Evolutionary conservation across 805 yeast species (phyloP).

Genomic region (Kazachstania kunashirensis): DNA sequence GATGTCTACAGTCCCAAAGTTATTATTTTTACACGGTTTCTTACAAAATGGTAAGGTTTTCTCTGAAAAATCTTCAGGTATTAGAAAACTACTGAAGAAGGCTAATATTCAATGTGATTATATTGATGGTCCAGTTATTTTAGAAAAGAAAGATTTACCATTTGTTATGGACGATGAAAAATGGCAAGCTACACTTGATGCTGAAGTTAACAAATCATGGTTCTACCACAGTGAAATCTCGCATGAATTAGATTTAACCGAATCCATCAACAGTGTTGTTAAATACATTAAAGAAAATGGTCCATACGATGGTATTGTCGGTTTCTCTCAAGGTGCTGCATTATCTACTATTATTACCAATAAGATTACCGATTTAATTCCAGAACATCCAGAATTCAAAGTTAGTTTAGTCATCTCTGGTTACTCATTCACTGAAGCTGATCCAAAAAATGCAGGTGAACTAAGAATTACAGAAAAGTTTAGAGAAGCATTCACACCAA

Average conservation of each 20-base stretch:
- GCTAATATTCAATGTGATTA: constrained; percentile 63
- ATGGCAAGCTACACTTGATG: constrained; percentile 39
- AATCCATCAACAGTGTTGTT: constrained; percentile 40
- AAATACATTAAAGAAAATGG: constrained; percentile 52
- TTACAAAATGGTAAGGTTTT: constrained; percentile 77
- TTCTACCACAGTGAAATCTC: constrained; percentile 48
- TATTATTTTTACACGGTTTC: constrained; percentile 87
- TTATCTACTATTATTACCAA: constrained; percentile 62
- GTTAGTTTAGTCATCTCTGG: constrained; percentile 76
- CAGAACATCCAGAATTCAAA: constrained; percentile 41
- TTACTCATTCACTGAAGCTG: constrained; percentile 37
- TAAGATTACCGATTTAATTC: constrained; percentile 45
- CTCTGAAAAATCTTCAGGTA: constrained; percentile 81
- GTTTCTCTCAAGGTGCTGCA: constrained; percentile 94
- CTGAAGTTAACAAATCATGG: constrained; percentile 57
- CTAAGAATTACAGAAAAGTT: constrained; percentile 32
- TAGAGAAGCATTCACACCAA: constrained; percentile 27
- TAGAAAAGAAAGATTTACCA: constrained; percentile 66
- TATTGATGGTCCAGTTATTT: constrained; percentile 64
- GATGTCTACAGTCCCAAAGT: constrained; percentile 30
- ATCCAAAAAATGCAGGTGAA: constrained; percentile 25
- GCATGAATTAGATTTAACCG: constrained; percentile 41
- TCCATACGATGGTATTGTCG: constrained; percentile 82
- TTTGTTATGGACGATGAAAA: constrained; percentile 49
- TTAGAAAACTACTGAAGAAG: constrained; percentile 62